Evolutionary conservation across 2,329 filamentous ascomycete genomes (phyloP), one percentile per base, ranked within the genome.

Genomic region (Cercospora zeae-maydis): DNA sequence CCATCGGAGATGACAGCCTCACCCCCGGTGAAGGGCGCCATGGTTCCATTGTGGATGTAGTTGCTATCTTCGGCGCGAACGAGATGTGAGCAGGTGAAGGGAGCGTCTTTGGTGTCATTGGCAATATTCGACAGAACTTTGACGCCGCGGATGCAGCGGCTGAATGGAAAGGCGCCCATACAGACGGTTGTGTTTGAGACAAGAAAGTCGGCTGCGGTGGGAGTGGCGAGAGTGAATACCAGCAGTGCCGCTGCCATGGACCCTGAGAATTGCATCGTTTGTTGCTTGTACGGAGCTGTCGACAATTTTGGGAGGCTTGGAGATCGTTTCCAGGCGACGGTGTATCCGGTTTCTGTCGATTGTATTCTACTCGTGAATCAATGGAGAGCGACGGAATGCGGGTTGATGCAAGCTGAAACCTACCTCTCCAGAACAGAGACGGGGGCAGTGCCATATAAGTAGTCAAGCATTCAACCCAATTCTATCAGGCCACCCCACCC

Each of bases 171-270:
- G 10, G 66, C 58, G 39, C 66, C 68, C 62, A 68, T 70, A 57
- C 68, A 70, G 59, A 66, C 58, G 14, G 66, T 62, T 34, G 64
- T 67, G 63, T 69, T 70, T 47, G 67, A 66, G 37, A 69, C 42
- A 52, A 66, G 59, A 61, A 70, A 69, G 59, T 70, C 68, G 37
- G 67, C 68, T 7, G 58, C 24, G 34, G 27, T 42, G 9, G 49
- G 49, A 53, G 49, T 34, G 30, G 61, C n/a, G 56, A 59, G 19
- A 19, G 62, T 13, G 11, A 56, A 27, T n/a, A 52, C 19, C 8
- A 60, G 21, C 30, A 63, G 27, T 19, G 54, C 33, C 10, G n/a
- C 31, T 21, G 30, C 27, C 19, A 1, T 31, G 30, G 3, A 53
- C 31, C 33, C 13, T 53, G 49, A 8, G 8, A 30, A 31, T 7